Base-by-base conservation (phyloP, 176 grass and related monocot species). In the Calamus simplicifolius region DNA sequence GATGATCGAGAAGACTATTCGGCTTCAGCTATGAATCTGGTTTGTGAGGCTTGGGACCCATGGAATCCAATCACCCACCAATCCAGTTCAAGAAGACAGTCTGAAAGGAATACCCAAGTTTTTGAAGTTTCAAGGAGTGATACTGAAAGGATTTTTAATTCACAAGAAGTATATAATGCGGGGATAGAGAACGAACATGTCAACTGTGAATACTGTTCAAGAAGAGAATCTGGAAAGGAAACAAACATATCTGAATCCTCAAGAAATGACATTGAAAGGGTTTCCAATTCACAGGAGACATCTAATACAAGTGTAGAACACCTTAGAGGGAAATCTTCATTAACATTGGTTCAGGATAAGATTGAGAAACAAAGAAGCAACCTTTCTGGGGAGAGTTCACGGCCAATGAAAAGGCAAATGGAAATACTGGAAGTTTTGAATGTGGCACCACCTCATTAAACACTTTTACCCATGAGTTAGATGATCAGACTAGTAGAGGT, bases 51-150 rank as follows among this genome's bases (percentile, higher is more conserved):
- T 23, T 74, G 49, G 25, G 64, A 55, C 27, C 79, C n/a, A 52
- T 52, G 67, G 62, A 70, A 63, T 29, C 77, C 67, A 68, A 17
- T 29, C 27, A 50, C 50, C 58, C 57, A 62, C 31, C n/a, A 68
- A 61, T 76, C 68, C 35, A 55, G 25, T 73, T 43, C 26, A 66
- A 58, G 53, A 52, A 68, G 21, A 76, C 67, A 30, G 26, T 51
- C 51, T 38, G 51, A 72, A 54, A 59, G 51, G 56, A 50, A 58
- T 25, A 62, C 52, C 26, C 51, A 49, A 69, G 18, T 52, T 63
- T 60, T 59, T 67, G 69, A 77, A 64, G 61, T 61, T 27, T 80
- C 72, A 58, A 65, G 64, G 38, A 60, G 62, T 23, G 69, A 58
- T 53, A 54, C 35, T 62, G 60, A 52, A 67, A 78, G 25, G 50